Conservation (phyloP, 2,329 filamentous ascomycete genomes). For the Karstenula rhodostoma region DNA sequence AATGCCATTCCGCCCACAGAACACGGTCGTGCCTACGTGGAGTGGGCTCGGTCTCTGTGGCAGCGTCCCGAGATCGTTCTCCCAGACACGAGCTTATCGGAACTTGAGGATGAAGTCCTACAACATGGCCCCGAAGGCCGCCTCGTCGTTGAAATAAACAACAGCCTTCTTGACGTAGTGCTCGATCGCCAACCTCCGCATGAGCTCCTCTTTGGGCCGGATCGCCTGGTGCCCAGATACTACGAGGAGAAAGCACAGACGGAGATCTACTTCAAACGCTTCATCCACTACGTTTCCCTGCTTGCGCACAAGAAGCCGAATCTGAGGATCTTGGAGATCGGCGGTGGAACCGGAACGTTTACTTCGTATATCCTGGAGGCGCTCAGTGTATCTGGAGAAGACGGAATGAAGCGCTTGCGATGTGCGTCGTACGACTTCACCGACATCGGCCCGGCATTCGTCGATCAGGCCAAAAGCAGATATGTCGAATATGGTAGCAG, state of each 20-base stretch:
- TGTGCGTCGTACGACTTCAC: conserved; percentile 25
- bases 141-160: neutral
- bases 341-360: conserved; percentile 14
- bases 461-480: conserved; percentile 26
- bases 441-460: conserved; percentile 28
- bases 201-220: neutral
- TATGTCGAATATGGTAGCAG: neutral
- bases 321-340: conserved; percentile 13
- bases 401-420: neutral
- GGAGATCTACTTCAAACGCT: neutral
- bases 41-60: neutral
- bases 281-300: neutral
- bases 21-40: neutral
- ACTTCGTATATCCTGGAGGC: conserved; percentile 1
- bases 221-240: neutral
- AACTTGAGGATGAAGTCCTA: neutral
- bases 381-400: neutral
- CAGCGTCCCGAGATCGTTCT: neutral
- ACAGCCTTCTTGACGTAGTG: neutral
- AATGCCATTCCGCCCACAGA: neutral
- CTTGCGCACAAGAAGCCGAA: conserved; percentile 10
- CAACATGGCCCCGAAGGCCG: neutral
- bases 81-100: neutral
- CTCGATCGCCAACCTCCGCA: neutral
- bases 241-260: neutral